A percentile compares a stretch with the other conserved stretches of the same genome.
Evolutionary conservation across 2,329 filamentous ascomycete species (phyloP).

Genomic region (Penicillium sp.): DNA sequence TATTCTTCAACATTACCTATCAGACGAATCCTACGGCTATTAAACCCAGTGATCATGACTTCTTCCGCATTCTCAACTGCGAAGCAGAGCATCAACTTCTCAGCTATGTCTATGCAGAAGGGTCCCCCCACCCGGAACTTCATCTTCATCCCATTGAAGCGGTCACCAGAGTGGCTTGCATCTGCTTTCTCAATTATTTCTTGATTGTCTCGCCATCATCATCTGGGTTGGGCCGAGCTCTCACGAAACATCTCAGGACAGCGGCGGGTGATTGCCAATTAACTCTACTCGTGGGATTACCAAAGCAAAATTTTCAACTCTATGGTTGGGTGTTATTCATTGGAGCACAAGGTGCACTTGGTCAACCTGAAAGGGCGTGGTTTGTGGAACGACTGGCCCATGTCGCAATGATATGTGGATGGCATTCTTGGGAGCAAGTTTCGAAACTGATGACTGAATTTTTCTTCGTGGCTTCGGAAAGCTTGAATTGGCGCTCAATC

Average conservation of each 20-base stretch:
- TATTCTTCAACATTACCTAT: conserved; percentile 34
- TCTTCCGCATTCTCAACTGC: conserved; percentile 35
- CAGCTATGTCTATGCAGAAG: conserved; percentile 34
- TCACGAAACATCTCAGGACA: conserved; percentile 32
- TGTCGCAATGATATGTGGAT: conserved; percentile 28
- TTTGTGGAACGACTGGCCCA: conserved; percentile 31
- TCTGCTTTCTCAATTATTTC: conserved; percentile 34
- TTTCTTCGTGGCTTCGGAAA: conserved; percentile 30
- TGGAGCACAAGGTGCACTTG: conserved; percentile 33
- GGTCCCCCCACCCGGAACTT: neutral
- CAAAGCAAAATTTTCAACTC: conserved; percentile 24
- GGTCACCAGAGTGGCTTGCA: conserved; percentile 31
- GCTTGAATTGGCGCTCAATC: conserved; percentile 27
- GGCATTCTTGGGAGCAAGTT: conserved; percentile 33
- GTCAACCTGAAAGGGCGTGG: conserved; percentile 30
- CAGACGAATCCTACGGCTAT: conserved; percentile 22
- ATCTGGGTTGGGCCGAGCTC: conserved; percentile 34
- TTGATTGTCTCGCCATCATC: conserved; percentile 37
- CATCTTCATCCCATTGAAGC: conserved; percentile 31
- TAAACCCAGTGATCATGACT: conserved; percentile 29
- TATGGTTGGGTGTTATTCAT: conserved; percentile 37
- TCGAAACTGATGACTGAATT: conserved; percentile 28
- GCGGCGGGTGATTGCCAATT: conserved; percentile 22
- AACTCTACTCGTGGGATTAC: conserved; percentile 14
- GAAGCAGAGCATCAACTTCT: conserved; percentile 41